These are phyloP conservation scores for Agrocybe pediades DNA, from an alignment of 768 basidiomycete species.

Conservation along the genomic window DNA sequence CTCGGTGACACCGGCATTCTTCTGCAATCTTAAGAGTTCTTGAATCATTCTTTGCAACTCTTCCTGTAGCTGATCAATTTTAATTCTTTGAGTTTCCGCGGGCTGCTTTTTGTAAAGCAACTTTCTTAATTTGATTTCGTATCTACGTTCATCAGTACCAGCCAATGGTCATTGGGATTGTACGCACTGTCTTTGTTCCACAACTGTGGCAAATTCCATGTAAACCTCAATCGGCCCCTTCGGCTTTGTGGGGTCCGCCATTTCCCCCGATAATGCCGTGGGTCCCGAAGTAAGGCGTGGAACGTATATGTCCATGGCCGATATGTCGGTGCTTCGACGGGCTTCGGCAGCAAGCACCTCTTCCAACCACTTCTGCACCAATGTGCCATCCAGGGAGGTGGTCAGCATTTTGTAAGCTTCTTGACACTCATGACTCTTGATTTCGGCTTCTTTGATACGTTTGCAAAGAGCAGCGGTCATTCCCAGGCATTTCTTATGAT, in stretches of 20 bases:
- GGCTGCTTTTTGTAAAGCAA: neutral
- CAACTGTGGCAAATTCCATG: slow-evolving; percentile 1
- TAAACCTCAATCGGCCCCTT: neutral
- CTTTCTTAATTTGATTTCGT: neutral
- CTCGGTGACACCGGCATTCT: neutral
- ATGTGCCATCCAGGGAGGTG: neutral
- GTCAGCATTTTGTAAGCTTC: neutral
- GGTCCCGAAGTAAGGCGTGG: neutral
- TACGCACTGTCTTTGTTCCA: slow-evolving; percentile 11
- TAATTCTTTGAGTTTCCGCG: too few relatives aligned
- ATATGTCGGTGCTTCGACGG: neutral
- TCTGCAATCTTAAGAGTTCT: neutral
- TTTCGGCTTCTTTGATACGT: neutral
- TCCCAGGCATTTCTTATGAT: slow-evolving; percentile 23
- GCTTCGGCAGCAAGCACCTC: neutral
- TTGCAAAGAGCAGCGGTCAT: slow-evolving; percentile 13
- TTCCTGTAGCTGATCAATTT: neutral
- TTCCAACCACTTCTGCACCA: neutral
- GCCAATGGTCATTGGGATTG: neutral
- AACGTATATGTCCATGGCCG: slow-evolving; percentile 5
- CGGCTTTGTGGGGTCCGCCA: neutral
- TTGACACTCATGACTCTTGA: neutral
- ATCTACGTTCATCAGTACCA: neutral
- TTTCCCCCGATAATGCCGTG: neutral
- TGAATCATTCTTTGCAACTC: neutral